Percentiles rank a stretch among this genome's conserved stretches.
These are phyloP conservation scores for Klebsormidium nitens DNA, from an alignment of 139 green algal species.

Conservation along the genomic window DNA sequence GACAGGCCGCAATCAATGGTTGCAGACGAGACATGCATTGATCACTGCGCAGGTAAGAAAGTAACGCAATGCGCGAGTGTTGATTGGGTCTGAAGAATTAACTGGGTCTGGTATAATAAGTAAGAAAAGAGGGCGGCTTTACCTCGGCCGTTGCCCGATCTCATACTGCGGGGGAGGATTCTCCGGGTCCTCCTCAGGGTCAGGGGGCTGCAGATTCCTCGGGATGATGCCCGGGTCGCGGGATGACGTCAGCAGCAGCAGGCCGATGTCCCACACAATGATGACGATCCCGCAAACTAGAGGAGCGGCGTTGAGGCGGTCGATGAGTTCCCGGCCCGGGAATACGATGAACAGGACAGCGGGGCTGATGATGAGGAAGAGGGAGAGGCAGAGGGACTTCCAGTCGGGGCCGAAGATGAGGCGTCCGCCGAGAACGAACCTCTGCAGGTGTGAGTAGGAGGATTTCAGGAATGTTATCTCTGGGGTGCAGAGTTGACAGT, in stretches of 20 bases:
- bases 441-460: not conserved
- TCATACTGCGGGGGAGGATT: constrained; percentile 14
- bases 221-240: constrained; percentile 88
- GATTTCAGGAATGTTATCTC: not conserved
- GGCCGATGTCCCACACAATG: constrained; percentile 3
- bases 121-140: too few relatives aligned
- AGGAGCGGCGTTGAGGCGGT: constrained; percentile 13
- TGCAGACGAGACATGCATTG: too few relatives aligned
- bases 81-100: too few relatives aligned
- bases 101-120: too few relatives aligned
- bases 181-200: constrained; percentile 59
- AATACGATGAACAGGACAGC: constrained; percentile 30
- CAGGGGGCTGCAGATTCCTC: constrained; percentile 44
- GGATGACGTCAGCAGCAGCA: constrained; percentile 63
- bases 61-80: too few relatives aligned
- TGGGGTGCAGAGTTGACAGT: not conserved
- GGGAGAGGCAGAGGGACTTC: constrained; percentile 23
- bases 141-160: too few relatives aligned
- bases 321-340: not conserved
- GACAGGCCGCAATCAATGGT: too few relatives aligned
- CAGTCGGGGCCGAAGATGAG: constrained; percentile 38
- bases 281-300: not conserved
- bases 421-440: constrained; percentile 22
- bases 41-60: too few relatives aligned
- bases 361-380: constrained; percentile 32